Evolutionary conservation across 2,329 filamentous ascomycete genomes (phyloP).

Genomic region (Diaporthe australafricana): DNA sequence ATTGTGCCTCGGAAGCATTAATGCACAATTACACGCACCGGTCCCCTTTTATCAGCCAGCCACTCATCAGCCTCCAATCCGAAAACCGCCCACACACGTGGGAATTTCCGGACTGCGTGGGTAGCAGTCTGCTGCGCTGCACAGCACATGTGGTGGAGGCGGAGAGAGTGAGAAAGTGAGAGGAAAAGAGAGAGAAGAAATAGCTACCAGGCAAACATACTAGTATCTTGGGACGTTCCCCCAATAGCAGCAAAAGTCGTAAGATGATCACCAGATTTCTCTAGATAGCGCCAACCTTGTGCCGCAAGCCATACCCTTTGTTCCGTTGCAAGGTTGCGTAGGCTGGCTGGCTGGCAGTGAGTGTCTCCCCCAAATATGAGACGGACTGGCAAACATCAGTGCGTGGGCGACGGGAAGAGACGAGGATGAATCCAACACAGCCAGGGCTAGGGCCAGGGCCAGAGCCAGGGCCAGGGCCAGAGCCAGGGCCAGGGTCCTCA

Average conservation of each 20-base stretch:
- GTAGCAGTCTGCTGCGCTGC: no score
- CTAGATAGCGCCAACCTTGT: constrained; percentile 29
- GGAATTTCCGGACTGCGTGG: no score
- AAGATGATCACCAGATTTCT: constrained; percentile 28
- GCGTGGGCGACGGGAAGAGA: constrained; percentile 9
- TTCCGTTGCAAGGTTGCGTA: not conserved
- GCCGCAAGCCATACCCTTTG: not conserved
- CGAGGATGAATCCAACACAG: not conserved
- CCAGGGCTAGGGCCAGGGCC: constrained; percentile 19
- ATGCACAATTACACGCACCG: no score
- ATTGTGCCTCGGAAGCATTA: no score
- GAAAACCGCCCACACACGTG: no score
- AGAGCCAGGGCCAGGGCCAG: not conserved
- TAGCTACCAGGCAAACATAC: no score
- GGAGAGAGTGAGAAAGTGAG: no score
- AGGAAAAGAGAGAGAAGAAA: not conserved
- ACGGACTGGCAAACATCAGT: not conserved
- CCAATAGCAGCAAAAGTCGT: constrained; percentile 14
- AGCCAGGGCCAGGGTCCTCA: constrained; percentile 10
- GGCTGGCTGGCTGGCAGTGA: not conserved
- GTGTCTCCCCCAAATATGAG: not conserved
- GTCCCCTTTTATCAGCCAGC: no score
- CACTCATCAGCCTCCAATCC: no score
- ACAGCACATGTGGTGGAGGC: no score
- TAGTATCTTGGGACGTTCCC: not conserved